Conservation (phyloP, 306 rosid species). For the Calophaca sinica region DNA sequence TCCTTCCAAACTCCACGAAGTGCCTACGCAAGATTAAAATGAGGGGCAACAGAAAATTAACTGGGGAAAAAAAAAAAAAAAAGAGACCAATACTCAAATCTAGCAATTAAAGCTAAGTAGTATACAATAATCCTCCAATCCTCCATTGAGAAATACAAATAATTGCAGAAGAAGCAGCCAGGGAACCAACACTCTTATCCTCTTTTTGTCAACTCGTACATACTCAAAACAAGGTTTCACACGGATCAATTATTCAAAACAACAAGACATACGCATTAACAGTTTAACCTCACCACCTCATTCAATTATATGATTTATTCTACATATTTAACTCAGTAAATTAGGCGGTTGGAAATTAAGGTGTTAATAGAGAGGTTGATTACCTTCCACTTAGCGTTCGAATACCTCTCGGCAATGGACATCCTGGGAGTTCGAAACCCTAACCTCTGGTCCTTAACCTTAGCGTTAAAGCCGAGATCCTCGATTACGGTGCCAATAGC, state of each 20-base stretch:
- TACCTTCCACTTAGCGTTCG: slow-evolving; percentile 76
- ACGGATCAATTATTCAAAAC: not conserved
- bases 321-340: not conserved
- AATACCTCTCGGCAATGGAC: slow-evolving; percentile 75
- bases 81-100: slow-evolving; percentile 13
- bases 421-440: slow-evolving; percentile 82
- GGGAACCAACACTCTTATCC: slow-evolving; percentile 1
- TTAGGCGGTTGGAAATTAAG: not conserved
- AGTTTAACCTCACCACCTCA: not conserved
- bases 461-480: slow-evolving; percentile 80
- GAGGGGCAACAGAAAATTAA: slow-evolving; percentile 11
- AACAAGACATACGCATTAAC: not conserved
- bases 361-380: slow-evolving; percentile 10
- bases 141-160: slow-evolving; percentile 1
- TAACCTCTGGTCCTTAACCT: slow-evolving; percentile 74
- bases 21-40: not conserved
- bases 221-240: not conserved
- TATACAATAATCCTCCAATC: not conserved
- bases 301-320: not conserved
- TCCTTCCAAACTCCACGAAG: not conserved
- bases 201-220: not conserved
- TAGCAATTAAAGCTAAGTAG: slow-evolving; percentile 26
- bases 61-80: not conserved
- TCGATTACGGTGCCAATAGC: slow-evolving; percentile 77
- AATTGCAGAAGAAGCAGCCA: not conserved